phyloP scores from a whole-genome alignment of 2,329 filamentous ascomycete species.

The Botrytis sinoallii region DNA sequence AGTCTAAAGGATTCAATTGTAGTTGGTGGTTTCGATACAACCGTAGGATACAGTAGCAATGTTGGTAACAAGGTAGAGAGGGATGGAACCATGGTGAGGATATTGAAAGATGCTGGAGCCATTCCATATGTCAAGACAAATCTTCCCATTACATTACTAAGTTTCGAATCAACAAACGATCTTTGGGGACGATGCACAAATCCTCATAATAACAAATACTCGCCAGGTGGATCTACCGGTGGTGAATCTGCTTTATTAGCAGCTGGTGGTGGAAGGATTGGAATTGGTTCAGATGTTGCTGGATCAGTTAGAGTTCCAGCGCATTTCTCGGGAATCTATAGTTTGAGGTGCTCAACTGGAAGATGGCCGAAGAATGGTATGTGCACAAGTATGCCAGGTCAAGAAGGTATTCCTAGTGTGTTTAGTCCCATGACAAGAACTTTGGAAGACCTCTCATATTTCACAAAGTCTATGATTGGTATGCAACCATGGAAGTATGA shows the following conservation, averaged over 20 bases:
- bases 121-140: conserved; percentile 94
- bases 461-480: conserved; percentile 70
- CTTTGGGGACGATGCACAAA: conserved; percentile 83
- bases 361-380: conserved; percentile 85
- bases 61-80: conserved; percentile 70
- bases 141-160: conserved; percentile 66
- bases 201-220: conserved; percentile 79
- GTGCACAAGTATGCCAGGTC: conserved; percentile 84
- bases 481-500: conserved; percentile 92
- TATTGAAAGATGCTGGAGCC: conserved; percentile 84
- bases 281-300: conserved; percentile 83
- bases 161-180: conserved; percentile 47
- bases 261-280: conserved; percentile 75
- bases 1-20: conserved; percentile 79
- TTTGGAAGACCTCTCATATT: conserved; percentile 77
- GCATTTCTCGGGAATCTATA: conserved; percentile 87
- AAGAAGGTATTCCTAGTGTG: conserved; percentile 84
- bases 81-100: conserved; percentile 70
- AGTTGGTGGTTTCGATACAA: conserved; percentile 79
- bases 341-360: conserved; percentile 80
- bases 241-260: conserved; percentile 76
- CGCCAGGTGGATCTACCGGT: conserved; percentile 77
- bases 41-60: conserved; percentile 74
- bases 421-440: conserved; percentile 93
- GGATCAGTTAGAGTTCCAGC: conserved; percentile 84